Conservation (phyloP, 2,329 filamentous ascomycete species). For the Xenosphaeropsis pyriputrescens region DNA sequence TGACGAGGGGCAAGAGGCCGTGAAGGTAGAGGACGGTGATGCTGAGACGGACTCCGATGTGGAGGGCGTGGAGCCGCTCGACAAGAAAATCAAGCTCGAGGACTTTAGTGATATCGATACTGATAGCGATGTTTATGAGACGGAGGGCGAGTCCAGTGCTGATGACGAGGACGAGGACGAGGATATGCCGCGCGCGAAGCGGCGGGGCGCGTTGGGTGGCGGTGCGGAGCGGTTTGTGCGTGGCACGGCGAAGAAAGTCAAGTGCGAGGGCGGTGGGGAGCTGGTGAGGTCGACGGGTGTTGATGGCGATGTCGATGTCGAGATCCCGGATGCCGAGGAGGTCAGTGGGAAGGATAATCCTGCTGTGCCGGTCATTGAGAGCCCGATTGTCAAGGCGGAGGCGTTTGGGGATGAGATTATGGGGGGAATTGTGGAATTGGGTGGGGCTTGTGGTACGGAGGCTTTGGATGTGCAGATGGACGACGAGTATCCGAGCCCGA, state of each 20-base stretch:
- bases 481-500: too few species aligned
- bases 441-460: too few species aligned
- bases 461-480: too few species aligned
- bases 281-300: too few species aligned
- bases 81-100: slow-evolving; percentile 1
- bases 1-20: background rate
- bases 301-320: too few species aligned
- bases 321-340: too few species aligned
- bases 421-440: too few species aligned
- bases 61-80: background rate
- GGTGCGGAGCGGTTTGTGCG: slow-evolving; percentile 67
- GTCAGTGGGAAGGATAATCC: too few species aligned
- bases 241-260: slow-evolving; percentile 84
- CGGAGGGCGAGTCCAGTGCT: background rate
- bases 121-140: background rate
- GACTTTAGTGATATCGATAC: background rate
- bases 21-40: background rate
- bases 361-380: too few species aligned
- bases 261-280: slow-evolving; percentile 31
- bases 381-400: too few species aligned
- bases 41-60: too few species aligned
- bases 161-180: slow-evolving; percentile 7
- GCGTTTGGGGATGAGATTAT: too few species aligned
- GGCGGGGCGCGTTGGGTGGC: slow-evolving; percentile 1
- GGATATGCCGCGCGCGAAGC: slow-evolving; percentile 11